These are phyloP conservation scores for Gracilaria domingensis DNA, from an alignment of 23 red algal species.

Conservation along the genomic window DNA sequence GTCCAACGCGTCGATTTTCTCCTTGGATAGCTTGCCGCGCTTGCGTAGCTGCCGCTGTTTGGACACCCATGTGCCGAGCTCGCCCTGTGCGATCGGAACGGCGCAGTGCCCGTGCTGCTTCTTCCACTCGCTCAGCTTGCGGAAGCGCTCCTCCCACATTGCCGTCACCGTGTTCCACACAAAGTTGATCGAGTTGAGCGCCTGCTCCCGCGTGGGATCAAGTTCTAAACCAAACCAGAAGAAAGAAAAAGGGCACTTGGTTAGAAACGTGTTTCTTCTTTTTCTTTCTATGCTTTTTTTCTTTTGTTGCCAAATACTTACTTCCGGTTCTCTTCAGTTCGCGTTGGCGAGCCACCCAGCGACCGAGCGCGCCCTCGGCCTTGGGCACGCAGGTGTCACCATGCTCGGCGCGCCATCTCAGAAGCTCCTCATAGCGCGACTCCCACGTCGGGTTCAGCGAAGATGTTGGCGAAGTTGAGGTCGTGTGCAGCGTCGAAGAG, in stretches of 20 bases:
- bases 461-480: constrained; percentile 7
- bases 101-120: constrained; percentile 55
- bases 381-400: constrained; percentile 78
- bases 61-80: constrained; percentile 75
- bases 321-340: constrained; percentile 72
- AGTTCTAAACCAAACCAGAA: constrained; percentile 27
- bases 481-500: background rate
- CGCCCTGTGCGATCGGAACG: constrained; percentile 72
- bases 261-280: too few relatives aligned
- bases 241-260: too few relatives aligned
- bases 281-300: background rate
- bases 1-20: constrained; percentile 59
- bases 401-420: constrained; percentile 47
- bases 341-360: constrained; percentile 79
- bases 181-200: constrained; percentile 74
- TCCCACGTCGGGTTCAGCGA: constrained; percentile 61
- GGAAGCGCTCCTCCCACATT: constrained; percentile 71
- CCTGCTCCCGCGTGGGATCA: constrained; percentile 42
- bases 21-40: constrained; percentile 60
- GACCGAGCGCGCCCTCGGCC: constrained; percentile 69
- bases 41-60: constrained; percentile 72
- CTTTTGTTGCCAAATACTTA: constrained; percentile 1
- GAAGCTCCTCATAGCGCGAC: constrained; percentile 64
- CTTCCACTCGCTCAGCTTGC: constrained; percentile 63
- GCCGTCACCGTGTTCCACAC: constrained; percentile 73